Evolutionary conservation across 441 rosid genomes (phyloP).

Genomic region (Erysimum cheiri): DNA sequence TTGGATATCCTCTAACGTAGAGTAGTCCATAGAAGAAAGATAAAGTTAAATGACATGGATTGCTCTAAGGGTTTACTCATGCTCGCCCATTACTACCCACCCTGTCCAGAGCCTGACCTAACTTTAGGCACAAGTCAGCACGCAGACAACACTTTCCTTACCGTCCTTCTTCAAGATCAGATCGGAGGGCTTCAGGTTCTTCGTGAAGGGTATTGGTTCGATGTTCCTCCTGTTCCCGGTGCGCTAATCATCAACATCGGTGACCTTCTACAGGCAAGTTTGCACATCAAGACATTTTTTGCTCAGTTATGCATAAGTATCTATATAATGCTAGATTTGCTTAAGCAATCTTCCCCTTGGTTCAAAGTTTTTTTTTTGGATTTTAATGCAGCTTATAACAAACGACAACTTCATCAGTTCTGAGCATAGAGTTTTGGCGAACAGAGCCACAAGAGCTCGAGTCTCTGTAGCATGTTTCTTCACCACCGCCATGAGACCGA

Average conservation of each 20-base stretch:
- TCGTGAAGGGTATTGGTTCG: conserved; percentile 37
- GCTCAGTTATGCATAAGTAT: background rate
- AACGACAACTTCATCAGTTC: conserved; percentile 60
- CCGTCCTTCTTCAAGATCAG: conserved; percentile 40
- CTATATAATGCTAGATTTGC: no score
- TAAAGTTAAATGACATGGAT: conserved; percentile 48
- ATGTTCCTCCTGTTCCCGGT: conserved; percentile 39
- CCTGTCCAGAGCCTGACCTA: conserved; percentile 43
- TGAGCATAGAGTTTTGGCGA: conserved; percentile 61
- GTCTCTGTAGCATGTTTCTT: conserved; percentile 68
- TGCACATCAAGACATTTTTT: background rate
- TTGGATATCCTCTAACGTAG: background rate
- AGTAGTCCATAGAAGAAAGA: conserved; percentile 10
- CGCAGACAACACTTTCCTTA: conserved; percentile 37
- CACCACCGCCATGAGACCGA: conserved; percentile 34
- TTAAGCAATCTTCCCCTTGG: background rate
- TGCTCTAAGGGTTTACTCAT: conserved; percentile 47
- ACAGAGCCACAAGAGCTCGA: conserved; percentile 51
- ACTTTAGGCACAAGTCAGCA: conserved; percentile 43
- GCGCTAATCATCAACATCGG: conserved; percentile 42
- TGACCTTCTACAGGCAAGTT: conserved; percentile 41
- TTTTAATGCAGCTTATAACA: conserved; percentile 48
- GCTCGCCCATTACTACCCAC: conserved; percentile 49
- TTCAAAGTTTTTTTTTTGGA: background rate
- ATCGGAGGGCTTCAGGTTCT: conserved; percentile 41